Evolutionary conservation across 305 asterid genomes (phyloP).

Genomic region (Rubia occidens): DNA sequence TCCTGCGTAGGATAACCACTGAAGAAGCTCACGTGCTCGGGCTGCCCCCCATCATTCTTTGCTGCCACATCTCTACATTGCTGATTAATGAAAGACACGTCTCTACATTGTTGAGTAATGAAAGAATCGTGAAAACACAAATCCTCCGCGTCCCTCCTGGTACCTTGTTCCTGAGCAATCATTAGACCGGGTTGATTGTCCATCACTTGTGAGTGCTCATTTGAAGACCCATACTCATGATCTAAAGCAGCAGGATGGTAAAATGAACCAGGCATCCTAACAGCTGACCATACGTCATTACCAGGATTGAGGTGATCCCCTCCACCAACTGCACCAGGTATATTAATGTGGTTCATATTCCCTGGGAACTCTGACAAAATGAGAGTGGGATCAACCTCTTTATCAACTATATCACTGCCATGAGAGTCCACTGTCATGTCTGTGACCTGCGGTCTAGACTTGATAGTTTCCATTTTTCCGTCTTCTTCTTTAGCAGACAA

Average conservation of each 20-base stretch:
- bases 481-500: conserved; percentile 30
- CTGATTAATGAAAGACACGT: background rate
- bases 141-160: conserved; percentile 20
- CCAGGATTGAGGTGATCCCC: background rate
- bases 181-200: conserved; percentile 13
- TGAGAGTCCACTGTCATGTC: conserved; percentile 38
- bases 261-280: conserved; percentile 42
- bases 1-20: conserved; percentile 39
- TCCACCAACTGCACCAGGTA: conserved; percentile 22
- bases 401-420: conserved; percentile 28
- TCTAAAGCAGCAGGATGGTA: conserved; percentile 36
- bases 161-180: conserved; percentile 23
- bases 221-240: conserved; percentile 44
- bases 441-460: conserved; percentile 29
- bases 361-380: conserved; percentile 37
- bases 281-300: conserved; percentile 55
- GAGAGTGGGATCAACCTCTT: conserved; percentile 33
- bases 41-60: conserved; percentile 32
- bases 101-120: background rate
- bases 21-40: conserved; percentile 40
- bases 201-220: conserved; percentile 37
- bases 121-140: conserved; percentile 21
- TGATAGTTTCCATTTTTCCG: conserved; percentile 30
- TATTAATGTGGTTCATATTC: conserved; percentile 34
- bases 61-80: conserved; percentile 13